phyloP scores from a whole-genome alignment of 1,284 basidiomycete genomes.

The Melanopsichium pennsylvanicum region DNA sequence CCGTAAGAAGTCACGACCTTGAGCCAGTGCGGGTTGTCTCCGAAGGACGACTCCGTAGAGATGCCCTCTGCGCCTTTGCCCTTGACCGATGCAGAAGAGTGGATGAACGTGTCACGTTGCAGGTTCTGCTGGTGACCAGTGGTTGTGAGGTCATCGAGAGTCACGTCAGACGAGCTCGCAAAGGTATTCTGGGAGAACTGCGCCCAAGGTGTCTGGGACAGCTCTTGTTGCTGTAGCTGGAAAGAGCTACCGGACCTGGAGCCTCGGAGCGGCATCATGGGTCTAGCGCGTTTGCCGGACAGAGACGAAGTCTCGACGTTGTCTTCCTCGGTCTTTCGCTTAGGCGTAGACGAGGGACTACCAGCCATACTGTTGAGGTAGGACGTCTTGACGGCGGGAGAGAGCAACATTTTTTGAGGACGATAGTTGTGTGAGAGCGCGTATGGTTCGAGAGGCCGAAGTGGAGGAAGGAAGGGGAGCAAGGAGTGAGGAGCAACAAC shows the following conservation, averaged over 20 bases:
- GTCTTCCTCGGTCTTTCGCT: conserved; percentile 40
- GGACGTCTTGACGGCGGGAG: conserved; percentile 46
- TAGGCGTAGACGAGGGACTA: conserved; percentile 28
- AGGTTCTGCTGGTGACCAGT: conserved; percentile 9
- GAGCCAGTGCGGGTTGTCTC: conserved; percentile 40
- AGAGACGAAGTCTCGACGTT: conserved; percentile 28
- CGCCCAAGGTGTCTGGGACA: conserved; percentile 3
- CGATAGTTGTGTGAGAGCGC: neutral
- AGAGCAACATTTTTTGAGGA: conserved; percentile 31
- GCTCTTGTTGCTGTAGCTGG: conserved; percentile 8
- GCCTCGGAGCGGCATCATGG: conserved; percentile 32
- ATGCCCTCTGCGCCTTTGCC: conserved; percentile 18
- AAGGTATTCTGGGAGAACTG: conserved; percentile 14
- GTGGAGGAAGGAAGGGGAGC: neutral
- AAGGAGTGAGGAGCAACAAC: neutral
- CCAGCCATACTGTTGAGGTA: conserved; percentile 47
- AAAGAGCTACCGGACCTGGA: conserved; percentile 22
- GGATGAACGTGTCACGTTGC: conserved; percentile 37
- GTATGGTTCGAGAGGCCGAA: neutral
- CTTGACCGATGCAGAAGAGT: conserved; percentile 24
- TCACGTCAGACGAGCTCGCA: conserved; percentile 41
- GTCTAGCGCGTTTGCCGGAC: conserved; percentile 38
- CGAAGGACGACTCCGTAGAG: conserved; percentile 2
- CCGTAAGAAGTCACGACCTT: conserved; percentile 47
- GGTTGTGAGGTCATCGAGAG: conserved; percentile 32